Percentiles rank a stretch among this genome's conserved stretches.
Evolutionary conservation across 352 stramenopile genomes (phyloP).

Genomic region (Phytophthora litchii): DNA sequence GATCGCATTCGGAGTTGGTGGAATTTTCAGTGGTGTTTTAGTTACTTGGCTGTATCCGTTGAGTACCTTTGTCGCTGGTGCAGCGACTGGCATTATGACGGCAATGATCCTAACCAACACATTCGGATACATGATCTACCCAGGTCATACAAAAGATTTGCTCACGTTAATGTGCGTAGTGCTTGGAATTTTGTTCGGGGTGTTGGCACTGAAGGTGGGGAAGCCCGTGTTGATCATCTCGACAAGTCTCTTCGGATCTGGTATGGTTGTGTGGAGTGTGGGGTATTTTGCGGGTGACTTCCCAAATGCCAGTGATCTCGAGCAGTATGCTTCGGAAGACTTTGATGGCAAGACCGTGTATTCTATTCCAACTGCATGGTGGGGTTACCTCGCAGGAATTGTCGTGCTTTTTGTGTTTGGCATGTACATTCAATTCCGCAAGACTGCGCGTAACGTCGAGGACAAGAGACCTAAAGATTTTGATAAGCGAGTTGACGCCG

Average conservation of each 20-base stretch:
- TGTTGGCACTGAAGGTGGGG: constrained; percentile 46
- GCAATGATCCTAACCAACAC: constrained; percentile 46
- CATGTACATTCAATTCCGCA: constrained; percentile 54
- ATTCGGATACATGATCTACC: constrained; percentile 49
- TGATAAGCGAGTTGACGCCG: constrained; percentile 7
- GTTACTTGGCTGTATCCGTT: constrained; percentile 46
- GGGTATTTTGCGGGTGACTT: constrained; percentile 60
- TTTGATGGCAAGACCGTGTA: constrained; percentile 38
- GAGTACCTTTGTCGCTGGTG: constrained; percentile 54
- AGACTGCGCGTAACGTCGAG: constrained; percentile 38
- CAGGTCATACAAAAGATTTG: constrained; percentile 43
- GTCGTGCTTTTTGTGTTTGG: constrained; percentile 50
- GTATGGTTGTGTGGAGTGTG: constrained; percentile 44
- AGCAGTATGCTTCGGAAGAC: constrained; percentile 33
- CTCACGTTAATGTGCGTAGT: constrained; percentile 39
- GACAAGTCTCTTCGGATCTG: constrained; percentile 50
- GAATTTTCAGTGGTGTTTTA: constrained; percentile 40
- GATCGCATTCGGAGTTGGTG: constrained; percentile 52
- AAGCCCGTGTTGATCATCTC: constrained; percentile 50
- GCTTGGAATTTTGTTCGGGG: constrained; percentile 42
- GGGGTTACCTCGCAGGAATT: constrained; percentile 48
- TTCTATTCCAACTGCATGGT: constrained; percentile 48
- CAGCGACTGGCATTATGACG: constrained; percentile 47
- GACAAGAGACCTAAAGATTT: constrained; percentile 16
- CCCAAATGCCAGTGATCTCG: constrained; percentile 41